phyloP scores from a whole-genome alignment of 2,329 filamentous ascomycete genomes.

The Cadophora luteo-olivacea region DNA sequence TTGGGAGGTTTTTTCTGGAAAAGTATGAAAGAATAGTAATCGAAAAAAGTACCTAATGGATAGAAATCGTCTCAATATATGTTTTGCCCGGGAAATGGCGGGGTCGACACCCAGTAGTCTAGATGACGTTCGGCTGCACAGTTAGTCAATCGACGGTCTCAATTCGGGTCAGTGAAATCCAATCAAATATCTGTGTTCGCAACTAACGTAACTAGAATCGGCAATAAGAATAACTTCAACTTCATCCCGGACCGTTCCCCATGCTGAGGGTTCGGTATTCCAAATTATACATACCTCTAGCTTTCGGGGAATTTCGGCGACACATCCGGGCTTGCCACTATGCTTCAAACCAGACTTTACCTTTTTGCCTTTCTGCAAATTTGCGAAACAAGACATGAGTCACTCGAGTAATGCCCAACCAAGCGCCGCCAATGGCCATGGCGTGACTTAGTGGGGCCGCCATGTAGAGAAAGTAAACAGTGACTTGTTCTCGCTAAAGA shows the following conservation, averaged over 20 bases:
- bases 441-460: too few species aligned
- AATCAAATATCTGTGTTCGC: not conserved
- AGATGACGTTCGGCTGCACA: constrained; percentile 3
- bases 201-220: not conserved
- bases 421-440: too few species aligned
- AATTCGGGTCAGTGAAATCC: constrained; percentile 7
- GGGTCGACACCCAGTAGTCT: not conserved
- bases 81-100: constrained; percentile 2
- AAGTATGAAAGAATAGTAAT: not conserved
- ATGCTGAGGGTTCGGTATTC: not conserved
- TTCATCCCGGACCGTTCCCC: not conserved
- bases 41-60: not conserved
- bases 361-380: not conserved
- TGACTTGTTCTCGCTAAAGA: too few species aligned
- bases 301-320: constrained; percentile 2
- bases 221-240: not conserved
- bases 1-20: too few species aligned
- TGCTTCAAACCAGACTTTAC: not conserved
- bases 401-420: too few species aligned
- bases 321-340: not conserved
- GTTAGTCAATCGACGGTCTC: not conserved
- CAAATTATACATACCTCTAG: not conserved
- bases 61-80: not conserved
- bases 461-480: too few species aligned
- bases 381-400: too few species aligned